These are phyloP conservation scores for Pleurotus citrinopileatus DNA, from an alignment of 768 basidiomycete species.

Conservation along the genomic window DNA sequence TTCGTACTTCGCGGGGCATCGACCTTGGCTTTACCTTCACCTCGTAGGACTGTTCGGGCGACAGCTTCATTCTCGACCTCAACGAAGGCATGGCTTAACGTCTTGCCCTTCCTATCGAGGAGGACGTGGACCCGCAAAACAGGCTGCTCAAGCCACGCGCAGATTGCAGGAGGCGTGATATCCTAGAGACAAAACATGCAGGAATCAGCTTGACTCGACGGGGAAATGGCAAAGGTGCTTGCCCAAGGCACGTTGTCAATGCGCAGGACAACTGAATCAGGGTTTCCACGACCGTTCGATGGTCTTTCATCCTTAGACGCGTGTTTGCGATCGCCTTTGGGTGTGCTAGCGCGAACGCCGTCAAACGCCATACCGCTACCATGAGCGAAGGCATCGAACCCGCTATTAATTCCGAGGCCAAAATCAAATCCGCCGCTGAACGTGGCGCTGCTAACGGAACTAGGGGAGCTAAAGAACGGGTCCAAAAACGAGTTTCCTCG, in stretches of 20 bases:
- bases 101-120: constrained; percentile 80
- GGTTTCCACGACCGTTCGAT: constrained; percentile 11
- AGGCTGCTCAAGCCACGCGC: constrained; percentile 67
- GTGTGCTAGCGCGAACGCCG: constrained; percentile 4
- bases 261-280: constrained; percentile 55
- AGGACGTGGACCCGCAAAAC: constrained; percentile 73
- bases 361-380: neutral
- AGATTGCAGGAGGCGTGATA: constrained; percentile 75
- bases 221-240: constrained; percentile 17
- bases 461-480: constrained; percentile 32
- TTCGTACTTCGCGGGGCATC: constrained; percentile 29
- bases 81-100: constrained; percentile 80
- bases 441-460: constrained; percentile 12
- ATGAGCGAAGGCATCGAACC: neutral
- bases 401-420: constrained; percentile 13
- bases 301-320: constrained; percentile 1
- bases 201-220: constrained; percentile 3
- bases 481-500: constrained; percentile 27
- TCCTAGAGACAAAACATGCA: constrained; percentile 46
- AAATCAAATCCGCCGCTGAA: neutral
- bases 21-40: constrained; percentile 34
- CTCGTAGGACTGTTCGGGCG: constrained; percentile 66
- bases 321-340: constrained; percentile 13
- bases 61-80: constrained; percentile 62
- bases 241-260: constrained; percentile 93